Conservation (phyloP, 1,139 yeast species). For the Trichomonascaceae sp. region DNA sequence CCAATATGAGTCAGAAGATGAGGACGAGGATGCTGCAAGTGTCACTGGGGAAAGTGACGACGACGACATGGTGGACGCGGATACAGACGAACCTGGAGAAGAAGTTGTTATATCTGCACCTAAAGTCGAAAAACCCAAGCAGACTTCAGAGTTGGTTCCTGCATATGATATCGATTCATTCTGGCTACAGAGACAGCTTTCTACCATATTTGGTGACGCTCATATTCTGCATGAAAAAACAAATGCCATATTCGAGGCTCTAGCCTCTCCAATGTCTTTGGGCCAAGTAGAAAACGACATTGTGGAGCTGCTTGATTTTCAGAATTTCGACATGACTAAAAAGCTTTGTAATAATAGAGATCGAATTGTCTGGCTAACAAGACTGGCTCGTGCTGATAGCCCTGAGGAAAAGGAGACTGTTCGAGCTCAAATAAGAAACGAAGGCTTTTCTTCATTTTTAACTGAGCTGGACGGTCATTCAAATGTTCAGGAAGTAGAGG, state of each 20-base stretch:
- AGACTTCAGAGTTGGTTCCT: slow-evolving; percentile 6
- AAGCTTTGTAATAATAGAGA: slow-evolving; percentile 48
- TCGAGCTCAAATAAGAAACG: slow-evolving; percentile 29
- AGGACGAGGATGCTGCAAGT: slow-evolving; percentile 25
- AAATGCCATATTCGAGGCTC: slow-evolving; percentile 27
- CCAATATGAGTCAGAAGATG: slow-evolving; percentile 21
- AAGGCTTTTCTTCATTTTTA: slow-evolving; percentile 32
- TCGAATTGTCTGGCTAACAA: slow-evolving; percentile 50
- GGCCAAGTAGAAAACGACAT: slow-evolving; percentile 49
- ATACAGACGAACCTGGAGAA: slow-evolving; percentile 24
- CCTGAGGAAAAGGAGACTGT: slow-evolving; percentile 34
- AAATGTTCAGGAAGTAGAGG: slow-evolving; percentile 10
- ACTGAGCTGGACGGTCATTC: slow-evolving; percentile 21
- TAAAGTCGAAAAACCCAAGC: neutral
- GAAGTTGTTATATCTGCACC: slow-evolving; percentile 18
- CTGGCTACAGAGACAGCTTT: slow-evolving; percentile 45
- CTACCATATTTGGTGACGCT: slow-evolving; percentile 36
- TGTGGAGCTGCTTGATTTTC: slow-evolving; percentile 46
- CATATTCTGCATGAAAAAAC: slow-evolving; percentile 34
- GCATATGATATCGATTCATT: slow-evolving; percentile 43
- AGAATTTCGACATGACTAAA: slow-evolving; percentile 45
- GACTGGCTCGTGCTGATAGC: slow-evolving; percentile 37
- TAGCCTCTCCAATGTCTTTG: slow-evolving; percentile 34
- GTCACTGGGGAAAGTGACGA: slow-evolving; percentile 22
- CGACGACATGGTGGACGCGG: slow-evolving; percentile 21